Evolutionary conservation across 257 asterid genomes (phyloP).

Genomic region (Ilex asprella): DNA sequence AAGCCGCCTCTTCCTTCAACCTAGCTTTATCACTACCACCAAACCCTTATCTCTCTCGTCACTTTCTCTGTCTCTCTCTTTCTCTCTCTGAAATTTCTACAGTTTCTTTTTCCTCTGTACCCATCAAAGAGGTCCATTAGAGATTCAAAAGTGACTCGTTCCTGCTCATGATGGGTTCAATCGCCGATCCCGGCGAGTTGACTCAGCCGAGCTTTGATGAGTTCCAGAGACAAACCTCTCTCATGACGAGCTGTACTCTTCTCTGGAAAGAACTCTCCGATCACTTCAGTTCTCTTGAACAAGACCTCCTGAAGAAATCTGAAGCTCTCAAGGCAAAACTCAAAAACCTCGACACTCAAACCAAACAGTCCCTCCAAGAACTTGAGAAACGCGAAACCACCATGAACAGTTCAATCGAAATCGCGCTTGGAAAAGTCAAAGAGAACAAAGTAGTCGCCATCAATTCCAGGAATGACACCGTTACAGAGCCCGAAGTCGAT

Average conservation of each 20-base stretch:
- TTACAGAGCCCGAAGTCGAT: conserved; percentile 51
- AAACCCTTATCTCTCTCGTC: too few species aligned
- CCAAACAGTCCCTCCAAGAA: conserved; percentile 46
- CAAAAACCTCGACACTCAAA: conserved; percentile 38
- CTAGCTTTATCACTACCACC: too few species aligned
- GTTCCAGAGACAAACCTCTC: conserved; percentile 90
- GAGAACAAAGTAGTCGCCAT: conserved; percentile 6
- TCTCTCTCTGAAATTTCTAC: too few species aligned
- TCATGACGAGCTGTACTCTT: conserved; percentile 96
- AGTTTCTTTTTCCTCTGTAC: too few species aligned
- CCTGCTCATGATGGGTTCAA: conserved; percentile 52
- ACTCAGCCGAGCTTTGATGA: conserved; percentile 83
- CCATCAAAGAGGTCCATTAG: too few species aligned
- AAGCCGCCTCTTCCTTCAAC: too few species aligned
- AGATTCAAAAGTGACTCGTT: too few species aligned
- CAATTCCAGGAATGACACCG: background rate
- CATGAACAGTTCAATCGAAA: conserved; percentile 47
- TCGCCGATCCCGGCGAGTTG: conserved; percentile 89
- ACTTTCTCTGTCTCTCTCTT: too few species aligned
- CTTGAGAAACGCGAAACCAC: conserved; percentile 73
- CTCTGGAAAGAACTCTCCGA: conserved; percentile 98
- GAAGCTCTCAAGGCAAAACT: conserved; percentile 58
- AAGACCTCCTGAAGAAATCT: conserved; percentile 65
- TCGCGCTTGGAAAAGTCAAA: conserved; percentile 34
- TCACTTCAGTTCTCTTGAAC: conserved; percentile 82